phyloP scores from a whole-genome alignment of 306 rosid genomes.

The Hippophae rhamnoides region DNA sequence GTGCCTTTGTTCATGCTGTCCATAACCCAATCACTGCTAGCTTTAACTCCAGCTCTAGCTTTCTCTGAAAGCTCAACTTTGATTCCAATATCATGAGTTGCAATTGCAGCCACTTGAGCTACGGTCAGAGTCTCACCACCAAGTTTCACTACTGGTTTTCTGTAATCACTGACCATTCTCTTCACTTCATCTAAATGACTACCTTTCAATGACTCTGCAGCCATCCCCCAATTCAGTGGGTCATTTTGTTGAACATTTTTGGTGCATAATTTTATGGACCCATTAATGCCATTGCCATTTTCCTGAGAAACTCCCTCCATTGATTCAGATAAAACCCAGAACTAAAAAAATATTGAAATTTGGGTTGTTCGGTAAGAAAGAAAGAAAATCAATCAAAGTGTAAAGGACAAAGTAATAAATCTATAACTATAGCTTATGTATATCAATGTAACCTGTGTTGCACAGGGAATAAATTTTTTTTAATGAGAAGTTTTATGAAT shows the following conservation, averaged over 20 bases:
- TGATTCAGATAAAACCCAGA: no score
- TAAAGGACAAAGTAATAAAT: no score
- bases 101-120: constrained; percentile 68
- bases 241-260: constrained; percentile 1
- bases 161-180: constrained; percentile 62
- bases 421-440: no score
- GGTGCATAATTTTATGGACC: constrained; percentile 18
- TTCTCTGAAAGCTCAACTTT: constrained; percentile 47
- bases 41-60: constrained; percentile 47
- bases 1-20: constrained; percentile 66
- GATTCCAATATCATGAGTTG: constrained; percentile 7
- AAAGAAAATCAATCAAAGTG: no score
- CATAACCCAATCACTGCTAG: constrained; percentile 83
- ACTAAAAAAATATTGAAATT: no score
- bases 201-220: constrained; percentile 52
- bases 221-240: constrained; percentile 62
- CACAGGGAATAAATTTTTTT: no score
- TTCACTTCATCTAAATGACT: constrained; percentile 77
- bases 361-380: no score
- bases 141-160: constrained; percentile 41
- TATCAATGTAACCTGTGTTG: no score
- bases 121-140: constrained; percentile 55
- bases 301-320: constrained; percentile 11
- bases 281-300: constrained; percentile 7
- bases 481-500: no score